Evolutionary conservation across 2,329 filamentous ascomycete species (phyloP), one percentile per base, ranked within the genome.

Genomic region (Aspergillus brunneoviolaceus): DNA sequence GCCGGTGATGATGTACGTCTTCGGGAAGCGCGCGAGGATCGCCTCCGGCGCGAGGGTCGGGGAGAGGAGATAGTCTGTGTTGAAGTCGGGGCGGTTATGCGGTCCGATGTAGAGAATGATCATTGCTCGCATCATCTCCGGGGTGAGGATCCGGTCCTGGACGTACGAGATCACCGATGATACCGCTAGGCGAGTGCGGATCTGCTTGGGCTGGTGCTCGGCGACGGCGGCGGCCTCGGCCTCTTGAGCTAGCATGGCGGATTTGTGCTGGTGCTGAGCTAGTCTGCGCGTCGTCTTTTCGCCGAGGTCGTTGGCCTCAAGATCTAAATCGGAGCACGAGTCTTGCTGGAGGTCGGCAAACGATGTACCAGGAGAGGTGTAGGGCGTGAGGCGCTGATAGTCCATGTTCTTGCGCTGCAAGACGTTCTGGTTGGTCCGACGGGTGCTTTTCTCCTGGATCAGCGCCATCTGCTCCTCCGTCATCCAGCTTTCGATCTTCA

Each of bases 401-500:
- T 97, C 91, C 78, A 91, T 90, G 64, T 87, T 92, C 79, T 99
- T 98, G 60, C 91, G 85, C 39, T 89, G 84, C 11, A 97, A 80
- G 58, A 98, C 89, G 27, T 86, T 84, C 59, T 85, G 84, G 70
- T 97, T 96, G 1, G 88, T 92, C 67, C 88, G 88, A 25, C 92
- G 85, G 72, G 88, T 87, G 60, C 87, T 85, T 11, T 92, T 87
- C 64, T 96, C 93, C 65, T 92, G 88, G 64, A 99, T 96, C 62
- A 99, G 79, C 0, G 91, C 87, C 91, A 98, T 96, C 73, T 99
- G 93, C 74, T 98, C 94, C 69, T 98, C 94, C 0, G 91, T 93
- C 93, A 99, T 98, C 95, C 95, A 99, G 75, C 93, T 97, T 42
- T 92, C 92, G 65, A 98, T 98, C 70, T 96, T 97, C 90, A 98